These are phyloP conservation scores for Ciborinia camelliae DNA, from an alignment of 2,329 filamentous ascomycete species.

Conservation along the genomic window DNA sequence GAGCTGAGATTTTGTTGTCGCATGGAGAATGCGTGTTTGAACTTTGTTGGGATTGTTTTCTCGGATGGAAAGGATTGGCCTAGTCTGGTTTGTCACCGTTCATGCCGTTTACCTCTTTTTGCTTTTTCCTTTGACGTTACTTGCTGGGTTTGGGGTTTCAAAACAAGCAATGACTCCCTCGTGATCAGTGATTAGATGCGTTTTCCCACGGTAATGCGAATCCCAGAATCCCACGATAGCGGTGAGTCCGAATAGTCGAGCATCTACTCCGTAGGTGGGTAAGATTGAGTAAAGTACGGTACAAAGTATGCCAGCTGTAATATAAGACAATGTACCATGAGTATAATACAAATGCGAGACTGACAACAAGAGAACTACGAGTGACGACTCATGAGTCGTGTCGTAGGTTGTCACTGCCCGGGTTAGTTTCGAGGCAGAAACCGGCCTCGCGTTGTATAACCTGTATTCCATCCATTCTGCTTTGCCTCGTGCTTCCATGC, in stretches of 20 bases:
- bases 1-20: conserved; percentile 10
- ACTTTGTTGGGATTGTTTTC: conserved; percentile 15
- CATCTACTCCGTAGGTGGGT: too few relatives aligned
- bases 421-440: conserved; percentile 16
- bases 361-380: not conserved
- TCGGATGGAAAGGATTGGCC: conserved; percentile 8
- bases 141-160: not conserved
- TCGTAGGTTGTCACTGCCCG: conserved; percentile 5
- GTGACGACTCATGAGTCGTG: too few relatives aligned
- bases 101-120: not conserved
- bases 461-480: not conserved
- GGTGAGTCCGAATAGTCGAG: conserved; percentile 10
- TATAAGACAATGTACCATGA: not conserved
- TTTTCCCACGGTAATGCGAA: not conserved
- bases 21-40: not conserved
- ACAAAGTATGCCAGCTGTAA: not conserved
- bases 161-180: conserved; percentile 10
- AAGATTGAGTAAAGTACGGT: not conserved
- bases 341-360: not conserved
- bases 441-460: conserved; percentile 12
- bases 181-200: conserved; percentile 12
- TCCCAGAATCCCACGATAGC: conserved; percentile 4
- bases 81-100: not conserved
- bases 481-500: conserved; percentile 18
- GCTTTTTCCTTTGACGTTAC: not conserved